These are phyloP conservation scores for Schwanniomyces yamadae DNA, from an alignment of 805 yeast species.

Conservation along the genomic window DNA sequence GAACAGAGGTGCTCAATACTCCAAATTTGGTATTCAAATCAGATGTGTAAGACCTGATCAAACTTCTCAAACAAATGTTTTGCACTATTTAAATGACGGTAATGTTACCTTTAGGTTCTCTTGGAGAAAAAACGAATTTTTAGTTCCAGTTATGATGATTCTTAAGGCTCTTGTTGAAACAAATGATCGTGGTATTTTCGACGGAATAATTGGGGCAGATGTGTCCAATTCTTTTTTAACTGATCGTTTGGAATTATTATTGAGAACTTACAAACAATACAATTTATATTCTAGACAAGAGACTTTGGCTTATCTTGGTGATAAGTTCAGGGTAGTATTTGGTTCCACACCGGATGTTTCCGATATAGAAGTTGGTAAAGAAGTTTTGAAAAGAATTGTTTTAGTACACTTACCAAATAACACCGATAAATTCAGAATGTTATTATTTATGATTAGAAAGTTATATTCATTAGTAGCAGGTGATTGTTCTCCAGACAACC, in stretches of 20 bases:
- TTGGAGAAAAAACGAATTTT: constrained; percentile 94
- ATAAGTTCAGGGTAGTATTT: constrained; percentile 91
- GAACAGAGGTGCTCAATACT: constrained; percentile 89
- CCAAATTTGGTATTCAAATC: constrained; percentile 89
- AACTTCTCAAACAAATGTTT: constrained; percentile 95
- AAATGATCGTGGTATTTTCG: constrained; percentile 92
- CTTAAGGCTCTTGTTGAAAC: constrained; percentile 88
- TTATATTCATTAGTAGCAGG: constrained; percentile 94
- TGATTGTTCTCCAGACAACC: constrained; percentile 95
- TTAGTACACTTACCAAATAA: constrained; percentile 79
- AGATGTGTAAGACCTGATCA: constrained; percentile 95
- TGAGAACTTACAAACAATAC: constrained; percentile 85
- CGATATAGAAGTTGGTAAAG: constrained; percentile 88
- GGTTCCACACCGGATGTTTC: constrained; percentile 85
- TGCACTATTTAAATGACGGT: constrained; percentile 94
- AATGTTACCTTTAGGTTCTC: constrained; percentile 94
- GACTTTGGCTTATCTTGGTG: constrained; percentile 92
- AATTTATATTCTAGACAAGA: constrained; percentile 76
- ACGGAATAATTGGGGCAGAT: constrained; percentile 92
- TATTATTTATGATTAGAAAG: constrained; percentile 93
- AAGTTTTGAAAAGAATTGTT: constrained; percentile 78
- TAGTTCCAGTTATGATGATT: constrained; percentile 91
- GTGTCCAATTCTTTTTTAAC: constrained; percentile 86
- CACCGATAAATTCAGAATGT: constrained; percentile 80
- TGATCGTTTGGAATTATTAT: constrained; percentile 91